Base-by-base conservation (phyloP, 768 basidiomycete species). In the Suillus hirtellus region DNA sequence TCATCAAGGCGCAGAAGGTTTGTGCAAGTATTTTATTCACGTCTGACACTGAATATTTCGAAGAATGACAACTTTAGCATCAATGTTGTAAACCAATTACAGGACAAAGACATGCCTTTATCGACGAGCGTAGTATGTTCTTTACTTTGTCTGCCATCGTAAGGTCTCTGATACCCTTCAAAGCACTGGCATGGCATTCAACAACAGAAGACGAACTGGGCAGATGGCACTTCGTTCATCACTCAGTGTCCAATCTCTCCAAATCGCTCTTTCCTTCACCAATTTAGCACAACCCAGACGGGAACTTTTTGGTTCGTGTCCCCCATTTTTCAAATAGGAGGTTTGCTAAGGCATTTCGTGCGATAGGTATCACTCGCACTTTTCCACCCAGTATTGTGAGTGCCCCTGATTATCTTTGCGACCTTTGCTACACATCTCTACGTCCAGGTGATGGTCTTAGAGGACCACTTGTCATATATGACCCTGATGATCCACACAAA, bases 201-300 rank as follows among this genome's bases (percentile, higher is more conserved):
- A 50, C 76, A 77, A 63, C 69, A 71, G 35, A 67, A 68, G 49
- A 64, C 73, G 15, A 78, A 76, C 58, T 76, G 71, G 73, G 75
- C 69, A 4, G 70, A 82, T 63, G 82, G 82, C 15, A 67, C 75
- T 59, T 68, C 81, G 24, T 80, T 73, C 50, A 75, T 84, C 3
- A 81, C 75, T n/a, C 81, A 82, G 64, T 84, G 82, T 64, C 82
- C 82, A 17, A 82, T 82, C 31, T 69, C 68, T 24, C 73, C 77
- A 1, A 72, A 73, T 15, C 64, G 77, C 19, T 75, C 73, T 8
- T 83, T 82, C 67, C 63, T 73, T 40, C 82, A 83, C 64, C 73
- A 75, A 43, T 82, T 83, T 71, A 71, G 70, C n/a, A 68, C 70
- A 54, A 69, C 73, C 35, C 79, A 82, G 60, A 71, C 79, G 1